These are phyloP conservation scores for Teratosphaeria gauchensis DNA, from an alignment of 2,329 filamentous ascomycete species.

Conservation along the genomic window DNA sequence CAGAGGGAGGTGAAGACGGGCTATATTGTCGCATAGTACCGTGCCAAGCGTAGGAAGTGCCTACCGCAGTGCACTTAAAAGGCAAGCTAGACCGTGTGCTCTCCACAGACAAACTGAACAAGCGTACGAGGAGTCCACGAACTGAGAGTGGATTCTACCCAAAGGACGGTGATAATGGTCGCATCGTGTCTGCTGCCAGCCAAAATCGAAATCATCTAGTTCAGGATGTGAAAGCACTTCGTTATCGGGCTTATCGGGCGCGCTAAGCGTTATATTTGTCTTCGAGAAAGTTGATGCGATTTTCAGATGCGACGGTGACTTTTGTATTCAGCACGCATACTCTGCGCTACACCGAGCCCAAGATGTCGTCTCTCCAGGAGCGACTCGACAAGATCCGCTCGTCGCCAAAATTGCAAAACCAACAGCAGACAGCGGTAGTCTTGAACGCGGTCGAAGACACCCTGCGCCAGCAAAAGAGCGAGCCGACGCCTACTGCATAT, in stretches of 20 bases:
- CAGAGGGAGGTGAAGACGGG: too few relatives aligned
- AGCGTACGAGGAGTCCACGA: too few relatives aligned
- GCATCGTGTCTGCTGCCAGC: too few relatives aligned
- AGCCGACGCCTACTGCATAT: conserved; percentile 79
- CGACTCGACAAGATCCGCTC: conserved; percentile 94
- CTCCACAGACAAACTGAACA: too few relatives aligned
- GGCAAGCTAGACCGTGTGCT: too few relatives aligned
- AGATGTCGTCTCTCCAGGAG: conserved; percentile 57
- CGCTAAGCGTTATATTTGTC: neutral
- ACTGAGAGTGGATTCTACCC: too few relatives aligned
- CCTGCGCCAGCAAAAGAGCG: conserved; percentile 75
- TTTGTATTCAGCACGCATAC: neutral
- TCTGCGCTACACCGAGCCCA: neutral
- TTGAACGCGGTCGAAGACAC: conserved; percentile 89
- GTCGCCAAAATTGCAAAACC: conserved; percentile 84
- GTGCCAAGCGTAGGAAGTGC: too few relatives aligned
- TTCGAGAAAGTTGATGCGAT: neutral
- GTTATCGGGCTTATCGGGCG: neutral
- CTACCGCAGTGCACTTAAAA: too few relatives aligned
- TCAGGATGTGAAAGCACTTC: too few relatives aligned
- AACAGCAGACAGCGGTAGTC: conserved; percentile 82
- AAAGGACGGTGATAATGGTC: too few relatives aligned
- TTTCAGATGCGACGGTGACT: neutral
- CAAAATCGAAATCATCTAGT: too few relatives aligned
- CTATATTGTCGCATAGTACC: too few relatives aligned